phyloP scores from a whole-genome alignment of 2,329 filamentous ascomycete species.

The Chrysosporium keratinophilum region DNA sequence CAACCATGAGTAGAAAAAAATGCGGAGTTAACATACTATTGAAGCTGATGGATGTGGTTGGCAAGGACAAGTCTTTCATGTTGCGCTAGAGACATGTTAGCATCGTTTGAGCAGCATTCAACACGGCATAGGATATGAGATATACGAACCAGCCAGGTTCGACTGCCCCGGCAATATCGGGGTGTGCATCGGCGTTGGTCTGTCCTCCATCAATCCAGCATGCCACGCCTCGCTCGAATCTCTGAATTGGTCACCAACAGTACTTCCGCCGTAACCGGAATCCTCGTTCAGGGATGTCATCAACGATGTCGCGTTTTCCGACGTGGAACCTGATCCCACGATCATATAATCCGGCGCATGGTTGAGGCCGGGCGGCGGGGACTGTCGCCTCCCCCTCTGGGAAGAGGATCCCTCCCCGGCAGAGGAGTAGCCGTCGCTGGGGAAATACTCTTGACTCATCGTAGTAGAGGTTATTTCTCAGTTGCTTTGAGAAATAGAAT shows the following conservation, averaged over 20 bases:
- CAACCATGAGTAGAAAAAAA: constrained; percentile 11
- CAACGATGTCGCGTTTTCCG: constrained; percentile 68
- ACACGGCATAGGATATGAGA: background rate
- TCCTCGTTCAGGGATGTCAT: constrained; percentile 75
- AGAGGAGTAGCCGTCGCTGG: constrained; percentile 27
- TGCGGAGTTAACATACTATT: constrained; percentile 48
- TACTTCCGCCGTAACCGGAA: constrained; percentile 85
- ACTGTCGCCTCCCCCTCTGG: constrained; percentile 16
- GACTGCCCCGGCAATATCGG: constrained; percentile 41
- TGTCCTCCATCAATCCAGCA: constrained; percentile 47
- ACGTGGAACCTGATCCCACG: constrained; percentile 70
- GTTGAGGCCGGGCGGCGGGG: constrained; percentile 16
- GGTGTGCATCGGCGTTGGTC: constrained; percentile 48
- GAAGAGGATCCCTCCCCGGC: constrained; percentile 31
- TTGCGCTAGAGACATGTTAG: constrained; percentile 36
- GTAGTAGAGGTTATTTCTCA: constrained; percentile 11
- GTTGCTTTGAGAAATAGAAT: background rate
- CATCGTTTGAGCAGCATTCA: background rate
- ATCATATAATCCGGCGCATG: constrained; percentile 65
- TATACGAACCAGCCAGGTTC: constrained; percentile 33
- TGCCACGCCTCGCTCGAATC: constrained; percentile 43
- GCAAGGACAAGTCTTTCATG: constrained; percentile 59
- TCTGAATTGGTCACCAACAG: constrained; percentile 45
- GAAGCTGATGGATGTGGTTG: constrained; percentile 80
- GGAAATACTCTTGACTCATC: constrained; percentile 38